Evolutionary conservation across 139 green algal species (phyloP), one percentile per base, ranked within the genome.

Genomic region (Chlamydomonas incerta): DNA sequence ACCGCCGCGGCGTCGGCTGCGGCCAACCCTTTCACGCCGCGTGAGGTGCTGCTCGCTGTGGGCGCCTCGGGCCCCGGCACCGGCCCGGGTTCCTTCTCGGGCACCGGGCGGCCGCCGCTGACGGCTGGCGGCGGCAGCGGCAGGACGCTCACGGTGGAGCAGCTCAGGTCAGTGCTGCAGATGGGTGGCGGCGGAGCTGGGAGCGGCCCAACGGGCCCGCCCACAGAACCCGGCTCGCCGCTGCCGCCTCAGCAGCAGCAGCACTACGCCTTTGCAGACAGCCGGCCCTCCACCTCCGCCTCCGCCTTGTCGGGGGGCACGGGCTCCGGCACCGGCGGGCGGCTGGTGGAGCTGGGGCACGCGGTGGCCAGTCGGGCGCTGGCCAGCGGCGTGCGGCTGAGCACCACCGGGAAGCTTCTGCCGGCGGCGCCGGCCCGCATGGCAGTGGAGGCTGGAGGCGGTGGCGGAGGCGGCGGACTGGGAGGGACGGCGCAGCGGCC

Each of bases 351-450:
- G 77, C 17, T 83, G 28, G 63, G 63, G 26, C 63, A 74, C 29
- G 37, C 63, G 10, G 77, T 83, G 33, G 63, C 77, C 1, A 74
- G 63, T 28, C 77, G 77, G 3, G 77, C 77, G 21, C 24, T 83
- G 63, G 37, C 29, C 17, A 83, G 63, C 29, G 46, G 63, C 33
- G 77, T 83, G 8, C 63, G 77, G 8, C 77, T 83, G 18, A 85
- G 80, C 28, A 85, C 66, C 29, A 85, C 66, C 33, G 80, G 80
- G 1, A 69, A 76, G 80, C 80, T 85, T 3, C 67, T 85, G 65
- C 67, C 80, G 2, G 47, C 66, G 17, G 47, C 80, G 24, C 66
- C 80, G 3, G 80, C 80, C 8, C 35, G 80, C 21, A 76, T 85
- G 50, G 80, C 80, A 11, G 80, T 76, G 10, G 67, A 75, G 47